A percentile compares a stretch with the other conserved stretches of the same genome.
These are phyloP conservation scores for Podosphaera fusca DNA, from an alignment of 2,329 filamentous ascomycete species.

Conservation along the genomic window DNA sequence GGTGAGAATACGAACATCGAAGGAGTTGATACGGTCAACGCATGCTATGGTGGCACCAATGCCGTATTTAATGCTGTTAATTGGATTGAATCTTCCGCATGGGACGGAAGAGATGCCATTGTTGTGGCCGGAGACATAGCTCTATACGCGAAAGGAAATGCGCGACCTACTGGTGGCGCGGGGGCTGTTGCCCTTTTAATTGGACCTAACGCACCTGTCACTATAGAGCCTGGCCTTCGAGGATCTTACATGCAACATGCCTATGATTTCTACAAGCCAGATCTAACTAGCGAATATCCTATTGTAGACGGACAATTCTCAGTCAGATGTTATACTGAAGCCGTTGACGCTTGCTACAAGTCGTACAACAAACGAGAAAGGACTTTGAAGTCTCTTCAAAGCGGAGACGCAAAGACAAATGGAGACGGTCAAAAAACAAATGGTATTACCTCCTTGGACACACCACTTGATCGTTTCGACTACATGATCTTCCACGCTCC, in stretches of 20 bases:
- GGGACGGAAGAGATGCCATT: constrained; percentile 64
- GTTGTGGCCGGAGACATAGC: constrained; percentile 67
- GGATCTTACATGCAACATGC: constrained; percentile 64
- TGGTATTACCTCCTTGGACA: constrained; percentile 14
- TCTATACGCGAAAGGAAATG: constrained; percentile 63
- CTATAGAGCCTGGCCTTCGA: constrained; percentile 55
- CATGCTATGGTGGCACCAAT: constrained; percentile 72
- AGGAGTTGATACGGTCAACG: constrained; percentile 64
- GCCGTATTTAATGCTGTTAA: constrained; percentile 64
- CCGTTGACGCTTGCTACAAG: constrained; percentile 60
- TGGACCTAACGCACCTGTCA: constrained; percentile 55
- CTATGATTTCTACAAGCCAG: constrained; percentile 82
- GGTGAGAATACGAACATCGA: constrained; percentile 66
- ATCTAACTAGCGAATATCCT: constrained; percentile 69
- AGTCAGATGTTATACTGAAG: constrained; percentile 58
- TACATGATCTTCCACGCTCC: constrained; percentile 66
- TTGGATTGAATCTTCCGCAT: constrained; percentile 70
- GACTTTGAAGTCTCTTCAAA: constrained; percentile 25
- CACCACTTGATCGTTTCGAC: constrained; percentile 57
- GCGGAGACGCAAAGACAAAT: constrained; percentile 26
- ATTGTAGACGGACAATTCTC: constrained; percentile 71
- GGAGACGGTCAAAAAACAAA: constrained; percentile 25
- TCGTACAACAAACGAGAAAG: constrained; percentile 56
- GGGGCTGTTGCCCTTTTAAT: constrained; percentile 60
- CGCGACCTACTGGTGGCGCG: constrained; percentile 59